Percentiles rank a stretch among this genome's conserved stretches.
These are phyloP conservation scores for Cercophora sp. DNA, from an alignment of 495 filamentous ascomycete species.

Conservation along the genomic window DNA sequence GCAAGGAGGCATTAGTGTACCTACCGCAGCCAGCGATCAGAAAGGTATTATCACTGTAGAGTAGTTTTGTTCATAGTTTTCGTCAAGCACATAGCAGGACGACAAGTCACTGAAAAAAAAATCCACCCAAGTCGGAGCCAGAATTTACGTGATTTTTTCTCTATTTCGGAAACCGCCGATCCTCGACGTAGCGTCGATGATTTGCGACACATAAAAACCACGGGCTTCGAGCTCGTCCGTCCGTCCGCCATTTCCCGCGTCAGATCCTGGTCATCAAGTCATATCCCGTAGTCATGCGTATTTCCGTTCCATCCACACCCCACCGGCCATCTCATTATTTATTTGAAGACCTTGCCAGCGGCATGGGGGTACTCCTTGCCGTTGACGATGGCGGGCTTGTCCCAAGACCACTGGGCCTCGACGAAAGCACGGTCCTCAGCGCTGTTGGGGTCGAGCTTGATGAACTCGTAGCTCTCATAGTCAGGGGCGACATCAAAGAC, in stretches of 20 bases:
- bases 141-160: too few species aligned
- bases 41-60: too few species aligned
- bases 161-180: constrained; percentile 26
- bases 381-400: constrained; percentile 69
- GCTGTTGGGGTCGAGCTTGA: constrained; percentile 85
- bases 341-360: constrained; percentile 97
- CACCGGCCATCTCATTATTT: constrained; percentile 38
- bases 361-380: constrained; percentile 76
- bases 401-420: constrained; percentile 81
- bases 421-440: constrained; percentile 78
- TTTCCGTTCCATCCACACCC: constrained; percentile 4
- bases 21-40: too few species aligned
- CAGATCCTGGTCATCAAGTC: constrained; percentile 33
- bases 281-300: constrained; percentile 31
- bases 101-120: too few species aligned
- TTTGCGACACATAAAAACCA: constrained; percentile 26
- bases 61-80: too few species aligned
- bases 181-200: constrained; percentile 20
- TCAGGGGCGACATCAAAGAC: constrained; percentile 97
- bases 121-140: too few species aligned
- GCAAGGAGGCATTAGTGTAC: too few species aligned
- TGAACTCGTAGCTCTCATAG: constrained; percentile 93
- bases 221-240: constrained; percentile 20
- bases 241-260: constrained; percentile 21
- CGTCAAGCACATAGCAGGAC: too few species aligned